Percentiles rank a stretch among this genome's conserved stretches.
Conservation (phyloP, 1,284 basidiomycete genomes). For the Meira miltonrushii region DNA sequence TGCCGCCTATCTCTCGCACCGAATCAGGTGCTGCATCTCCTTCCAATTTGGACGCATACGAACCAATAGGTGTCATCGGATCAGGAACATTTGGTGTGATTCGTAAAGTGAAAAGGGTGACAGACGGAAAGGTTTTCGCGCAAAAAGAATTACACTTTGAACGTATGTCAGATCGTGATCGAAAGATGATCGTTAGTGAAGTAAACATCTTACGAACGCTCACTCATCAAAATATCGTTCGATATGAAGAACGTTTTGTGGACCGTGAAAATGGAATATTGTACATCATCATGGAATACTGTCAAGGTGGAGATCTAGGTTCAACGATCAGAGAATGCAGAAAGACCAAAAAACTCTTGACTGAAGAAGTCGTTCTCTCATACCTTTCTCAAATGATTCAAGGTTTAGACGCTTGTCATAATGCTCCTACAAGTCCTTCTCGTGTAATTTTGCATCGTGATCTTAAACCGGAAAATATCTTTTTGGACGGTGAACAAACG, state of each 20-base stretch:
- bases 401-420: slow-evolving; percentile 86
- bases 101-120: slow-evolving; percentile 77
- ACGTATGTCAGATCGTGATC: slow-evolving; percentile 83
- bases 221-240: slow-evolving; percentile 88
- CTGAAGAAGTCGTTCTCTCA: slow-evolving; percentile 89
- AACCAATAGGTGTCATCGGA: slow-evolving; percentile 82
- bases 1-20: too few species aligned
- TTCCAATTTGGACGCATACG: slow-evolving; percentile 54
- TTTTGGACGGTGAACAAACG: slow-evolving; percentile 69
- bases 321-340: slow-evolving; percentile 72
- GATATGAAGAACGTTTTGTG: slow-evolving; percentile 82
- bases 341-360: slow-evolving; percentile 59
- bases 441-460: slow-evolving; percentile 76
- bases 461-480: slow-evolving; percentile 94
- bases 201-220: slow-evolving; percentile 95
- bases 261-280: slow-evolving; percentile 65
- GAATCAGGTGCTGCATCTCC: neutral
- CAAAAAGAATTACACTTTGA: slow-evolving; percentile 94
- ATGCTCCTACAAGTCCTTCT: neutral
- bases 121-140: slow-evolving; percentile 82
- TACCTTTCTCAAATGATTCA: slow-evolving; percentile 87
- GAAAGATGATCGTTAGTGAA: slow-evolving; percentile 94
- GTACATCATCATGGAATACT: slow-evolving; percentile 59
- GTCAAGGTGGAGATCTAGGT: slow-evolving; percentile 87
- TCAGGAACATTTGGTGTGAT: slow-evolving; percentile 97